Conservation (phyloP, 2,329 filamentous ascomycete genomes). For the Fusarium chaquense region DNA sequence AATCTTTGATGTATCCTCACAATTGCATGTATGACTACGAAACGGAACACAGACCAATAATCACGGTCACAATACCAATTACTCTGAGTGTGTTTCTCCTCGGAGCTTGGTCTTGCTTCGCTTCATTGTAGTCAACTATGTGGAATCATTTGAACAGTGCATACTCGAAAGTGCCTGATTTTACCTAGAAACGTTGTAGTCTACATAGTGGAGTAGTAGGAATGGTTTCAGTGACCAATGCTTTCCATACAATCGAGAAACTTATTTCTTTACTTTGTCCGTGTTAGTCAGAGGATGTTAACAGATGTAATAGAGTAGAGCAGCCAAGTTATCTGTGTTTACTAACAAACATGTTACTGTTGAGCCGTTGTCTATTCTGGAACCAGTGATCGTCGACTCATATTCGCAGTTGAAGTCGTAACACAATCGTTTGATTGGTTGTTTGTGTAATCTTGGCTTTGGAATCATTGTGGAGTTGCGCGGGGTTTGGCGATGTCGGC, state of each 20-base stretch:
- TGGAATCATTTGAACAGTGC: slow-evolving; percentile 27
- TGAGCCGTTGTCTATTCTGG: not conserved
- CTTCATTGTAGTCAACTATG: not conserved
- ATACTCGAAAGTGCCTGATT: slow-evolving; percentile 7
- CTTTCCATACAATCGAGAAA: not conserved
- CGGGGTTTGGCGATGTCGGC: slow-evolving; percentile 16
- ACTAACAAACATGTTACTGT: not conserved
- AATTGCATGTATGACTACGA: not conserved
- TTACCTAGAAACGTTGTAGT: slow-evolving; percentile 25
- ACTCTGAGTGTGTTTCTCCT: slow-evolving; percentile 11
- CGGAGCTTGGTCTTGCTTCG: not conserved
- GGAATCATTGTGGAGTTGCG: slow-evolving; percentile 43
- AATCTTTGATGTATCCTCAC: not conserved
- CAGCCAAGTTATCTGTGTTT: too few species aligned
- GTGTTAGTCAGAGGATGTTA: not conserved
- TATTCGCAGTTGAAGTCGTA: slow-evolving; percentile 11
- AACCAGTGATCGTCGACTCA: slow-evolving; percentile 10
- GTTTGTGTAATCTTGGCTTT: slow-evolving; percentile 26
- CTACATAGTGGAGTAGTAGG: not conserved
- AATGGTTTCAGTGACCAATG: not conserved
- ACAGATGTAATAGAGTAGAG: not conserved
- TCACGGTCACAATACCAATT: not conserved
- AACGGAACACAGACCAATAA: slow-evolving; percentile 6
- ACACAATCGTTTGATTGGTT: slow-evolving; percentile 20
- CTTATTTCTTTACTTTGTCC: not conserved